phyloP scores from a whole-genome alignment of 148 eudicot species.

The Persicaria tinctoria region DNA sequence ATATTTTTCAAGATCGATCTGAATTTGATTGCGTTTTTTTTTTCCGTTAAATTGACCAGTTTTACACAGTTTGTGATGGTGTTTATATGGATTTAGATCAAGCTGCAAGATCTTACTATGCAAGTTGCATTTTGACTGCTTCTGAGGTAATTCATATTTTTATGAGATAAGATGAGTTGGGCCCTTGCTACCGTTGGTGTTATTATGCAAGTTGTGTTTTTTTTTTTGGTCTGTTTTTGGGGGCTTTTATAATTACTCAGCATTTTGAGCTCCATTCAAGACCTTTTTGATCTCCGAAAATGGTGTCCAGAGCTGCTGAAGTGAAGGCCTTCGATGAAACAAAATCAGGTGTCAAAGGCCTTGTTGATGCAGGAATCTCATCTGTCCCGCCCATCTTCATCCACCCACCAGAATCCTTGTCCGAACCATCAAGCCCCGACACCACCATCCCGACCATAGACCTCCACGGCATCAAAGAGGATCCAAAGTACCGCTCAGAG shows the following conservation, averaged over 20 bases:
- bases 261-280: neutral
- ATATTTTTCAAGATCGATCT: too few species aligned
- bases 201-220: neutral
- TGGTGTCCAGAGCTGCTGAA: conserved; percentile 20
- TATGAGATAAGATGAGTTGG: neutral
- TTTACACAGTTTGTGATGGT: too few species aligned
- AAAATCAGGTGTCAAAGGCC: conserved; percentile 57
- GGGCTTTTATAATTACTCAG: neutral
- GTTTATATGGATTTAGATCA: too few species aligned
- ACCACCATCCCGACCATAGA: conserved; percentile 22
- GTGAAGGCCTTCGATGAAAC: conserved; percentile 50
- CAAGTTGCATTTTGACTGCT: neutral
- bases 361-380: conserved; percentile 37
- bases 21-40: too few species aligned
- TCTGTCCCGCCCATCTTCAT: conserved; percentile 33
- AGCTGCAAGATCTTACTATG: neutral
- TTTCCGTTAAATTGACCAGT: too few species aligned
- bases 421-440: neutral
- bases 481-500: conserved; percentile 9
- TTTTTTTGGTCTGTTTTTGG: neutral
- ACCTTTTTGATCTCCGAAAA: conserved; percentile 4
- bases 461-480: conserved; percentile 7
- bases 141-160: neutral
- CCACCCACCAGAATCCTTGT: conserved; percentile 12
- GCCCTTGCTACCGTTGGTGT: neutral